Conservation (phyloP, 331 rosid species). For the Telfairia occidentalis region DNA sequence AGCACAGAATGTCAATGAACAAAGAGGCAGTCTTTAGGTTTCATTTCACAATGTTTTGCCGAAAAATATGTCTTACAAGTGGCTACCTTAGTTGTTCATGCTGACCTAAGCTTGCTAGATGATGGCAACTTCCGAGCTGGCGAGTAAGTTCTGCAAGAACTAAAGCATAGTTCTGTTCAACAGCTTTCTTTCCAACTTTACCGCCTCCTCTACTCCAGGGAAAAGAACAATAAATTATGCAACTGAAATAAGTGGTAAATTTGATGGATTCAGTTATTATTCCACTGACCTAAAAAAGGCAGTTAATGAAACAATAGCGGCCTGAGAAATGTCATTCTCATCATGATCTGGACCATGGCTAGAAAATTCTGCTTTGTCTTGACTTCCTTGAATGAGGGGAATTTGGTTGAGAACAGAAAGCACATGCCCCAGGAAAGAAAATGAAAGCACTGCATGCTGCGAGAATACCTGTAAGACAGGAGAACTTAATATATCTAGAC, state of each 20-base stretch:
- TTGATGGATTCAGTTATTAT: slow-evolving; percentile 5
- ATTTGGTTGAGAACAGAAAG: slow-evolving; percentile 60
- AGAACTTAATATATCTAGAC: not conserved
- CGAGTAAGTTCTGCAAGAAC: slow-evolving; percentile 88
- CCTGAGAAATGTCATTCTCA: slow-evolving; percentile 63
- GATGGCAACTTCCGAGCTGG: slow-evolving; percentile 90
- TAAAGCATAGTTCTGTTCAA: slow-evolving; percentile 78
- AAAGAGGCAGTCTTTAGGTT: not conserved
- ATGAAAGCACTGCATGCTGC: slow-evolving; percentile 70
- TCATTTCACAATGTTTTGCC: not conserved
- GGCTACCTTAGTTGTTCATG: slow-evolving; percentile 70
- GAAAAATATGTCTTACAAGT: not conserved
- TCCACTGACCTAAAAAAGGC: slow-evolving; percentile 74
- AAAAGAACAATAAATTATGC: slow-evolving; percentile 7
- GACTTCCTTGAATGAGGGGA: slow-evolving; percentile 48
- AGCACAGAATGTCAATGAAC: not conserved
- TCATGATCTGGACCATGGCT: slow-evolving; percentile 44
- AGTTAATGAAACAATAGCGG: slow-evolving; percentile 82
- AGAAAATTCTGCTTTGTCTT: slow-evolving; percentile 47
- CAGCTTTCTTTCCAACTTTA: slow-evolving; percentile 88
- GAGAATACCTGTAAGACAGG: slow-evolving; percentile 64
- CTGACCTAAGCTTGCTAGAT: slow-evolving; percentile 57
- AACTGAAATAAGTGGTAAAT: slow-evolving; percentile 15
- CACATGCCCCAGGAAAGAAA: slow-evolving; percentile 77
- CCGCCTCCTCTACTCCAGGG: slow-evolving; percentile 86